phyloP scores from a whole-genome alignment of 106 monocot genomes.

The Phalaenopsis equestris region DNA sequence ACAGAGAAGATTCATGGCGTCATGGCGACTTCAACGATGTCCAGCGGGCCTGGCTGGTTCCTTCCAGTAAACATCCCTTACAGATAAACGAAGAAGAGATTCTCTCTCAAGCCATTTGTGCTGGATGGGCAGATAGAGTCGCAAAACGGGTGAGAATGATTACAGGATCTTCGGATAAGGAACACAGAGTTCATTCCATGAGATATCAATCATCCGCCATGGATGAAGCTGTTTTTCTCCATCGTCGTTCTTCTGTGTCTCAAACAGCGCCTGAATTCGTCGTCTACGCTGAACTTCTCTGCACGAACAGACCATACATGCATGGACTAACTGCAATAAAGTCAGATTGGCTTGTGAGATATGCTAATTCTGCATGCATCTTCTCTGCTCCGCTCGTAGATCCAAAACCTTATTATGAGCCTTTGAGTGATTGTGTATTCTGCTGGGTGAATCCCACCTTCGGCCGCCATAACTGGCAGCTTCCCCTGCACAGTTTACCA shows the following conservation, averaged over 20 bases:
- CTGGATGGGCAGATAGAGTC: constrained; percentile 93
- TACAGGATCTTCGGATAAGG: constrained; percentile 33
- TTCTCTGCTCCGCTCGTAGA: constrained; percentile 73
- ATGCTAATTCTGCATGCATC: constrained; percentile 61
- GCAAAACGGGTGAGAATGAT: constrained; percentile 44
- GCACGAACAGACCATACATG: constrained; percentile 74
- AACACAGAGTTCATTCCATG: constrained; percentile 36
- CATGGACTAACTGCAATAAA: constrained; percentile 83
- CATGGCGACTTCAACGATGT: constrained; percentile 49
- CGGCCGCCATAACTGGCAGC: constrained; percentile 82
- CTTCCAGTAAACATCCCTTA: constrained; percentile 42
- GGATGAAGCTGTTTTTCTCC: constrained; percentile 62
- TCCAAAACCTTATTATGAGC: constrained; percentile 81
- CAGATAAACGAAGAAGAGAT: constrained; percentile 70
- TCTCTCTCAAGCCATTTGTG: constrained; percentile 76
- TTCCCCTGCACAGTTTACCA: constrained; percentile 60
- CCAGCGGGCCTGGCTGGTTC: constrained; percentile 45
- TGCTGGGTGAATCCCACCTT: constrained; percentile 87
- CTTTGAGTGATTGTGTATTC: constrained; percentile 41
- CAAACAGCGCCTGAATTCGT: constrained; percentile 68
- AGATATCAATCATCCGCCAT: constrained; percentile 62
- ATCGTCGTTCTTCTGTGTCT: constrained; percentile 72
- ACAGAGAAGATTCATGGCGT: constrained; percentile 55
- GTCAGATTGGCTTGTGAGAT: constrained; percentile 74
- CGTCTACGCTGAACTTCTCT: constrained; percentile 71